Conservation (phyloP, 257 asterid genomes). For the Cruciata laevipes region DNA sequence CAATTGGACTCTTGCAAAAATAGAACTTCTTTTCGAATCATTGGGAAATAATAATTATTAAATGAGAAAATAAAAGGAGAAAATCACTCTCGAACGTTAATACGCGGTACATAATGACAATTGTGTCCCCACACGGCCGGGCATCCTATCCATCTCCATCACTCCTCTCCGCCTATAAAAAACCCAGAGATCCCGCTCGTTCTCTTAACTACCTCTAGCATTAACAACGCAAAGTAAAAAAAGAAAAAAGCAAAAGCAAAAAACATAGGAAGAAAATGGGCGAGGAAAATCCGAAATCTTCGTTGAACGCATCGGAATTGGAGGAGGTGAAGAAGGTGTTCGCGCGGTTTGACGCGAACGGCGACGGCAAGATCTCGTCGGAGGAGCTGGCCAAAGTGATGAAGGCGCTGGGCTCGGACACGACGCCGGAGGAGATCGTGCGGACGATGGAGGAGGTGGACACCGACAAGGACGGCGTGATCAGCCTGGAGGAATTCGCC, state of each 20-base stretch:
- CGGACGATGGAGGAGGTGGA: slow-evolving; percentile 69
- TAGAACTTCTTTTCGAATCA: too few species aligned
- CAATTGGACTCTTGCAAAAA: not conserved
- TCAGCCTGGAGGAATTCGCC: slow-evolving; percentile 64
- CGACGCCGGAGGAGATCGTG: slow-evolving; percentile 44
- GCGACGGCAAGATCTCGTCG: slow-evolving; percentile 79
- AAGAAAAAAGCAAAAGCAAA: not conserved
- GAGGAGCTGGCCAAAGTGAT: slow-evolving; percentile 63
- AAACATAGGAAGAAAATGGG: slow-evolving; percentile 18
- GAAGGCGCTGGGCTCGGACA: slow-evolving; percentile 54
- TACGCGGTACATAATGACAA: not conserved
- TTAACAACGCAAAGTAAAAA: not conserved
- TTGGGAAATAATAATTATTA: not conserved
- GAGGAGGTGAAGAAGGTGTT: slow-evolving; percentile 51
- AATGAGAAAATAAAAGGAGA: not conserved
- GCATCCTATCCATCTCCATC: not conserved
- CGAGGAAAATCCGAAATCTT: slow-evolving; percentile 19
- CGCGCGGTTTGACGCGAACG: slow-evolving; percentile 69
- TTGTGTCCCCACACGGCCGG: not conserved
- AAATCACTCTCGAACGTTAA: not conserved
- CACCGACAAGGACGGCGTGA: slow-evolving; percentile 77
- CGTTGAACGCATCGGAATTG: slow-evolving; percentile 41
- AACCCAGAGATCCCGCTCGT: not conserved
- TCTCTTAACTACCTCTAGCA: not conserved
- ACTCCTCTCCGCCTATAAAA: not conserved